These are phyloP conservation scores for Microcyclosporella mali DNA, from an alignment of 2,329 filamentous ascomycete species.

Conservation along the genomic window DNA sequence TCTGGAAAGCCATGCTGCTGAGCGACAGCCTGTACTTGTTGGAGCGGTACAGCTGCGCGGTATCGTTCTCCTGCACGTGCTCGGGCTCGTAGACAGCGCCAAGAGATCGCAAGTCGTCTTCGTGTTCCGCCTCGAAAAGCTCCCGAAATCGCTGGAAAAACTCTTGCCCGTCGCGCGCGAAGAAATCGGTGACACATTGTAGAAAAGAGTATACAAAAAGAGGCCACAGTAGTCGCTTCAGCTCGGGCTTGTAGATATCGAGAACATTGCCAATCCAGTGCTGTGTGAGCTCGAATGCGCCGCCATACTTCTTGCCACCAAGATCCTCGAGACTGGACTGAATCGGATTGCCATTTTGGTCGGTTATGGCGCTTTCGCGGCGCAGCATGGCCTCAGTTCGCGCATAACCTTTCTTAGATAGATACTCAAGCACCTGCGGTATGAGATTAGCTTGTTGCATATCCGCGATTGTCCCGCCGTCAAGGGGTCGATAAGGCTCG, in stretches of 20 bases:
- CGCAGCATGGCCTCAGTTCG: conserved; percentile 88
- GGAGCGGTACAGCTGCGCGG: conserved; percentile 73
- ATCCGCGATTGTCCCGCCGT: too few relatives aligned
- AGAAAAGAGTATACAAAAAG: conserved; percentile 91
- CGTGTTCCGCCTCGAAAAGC: conserved; percentile 68
- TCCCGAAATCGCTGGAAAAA: conserved; percentile 66
- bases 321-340: conserved; percentile 57
- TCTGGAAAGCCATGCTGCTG: conserved; percentile 76
- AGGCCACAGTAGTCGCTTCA: conserved; percentile 84
- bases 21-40: conserved; percentile 87
- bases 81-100: conserved; percentile 66
- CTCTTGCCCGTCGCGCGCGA: conserved; percentile 62
- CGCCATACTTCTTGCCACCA: conserved; percentile 70
- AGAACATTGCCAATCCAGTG: conserved; percentile 86
- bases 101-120: conserved; percentile 73
- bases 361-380: conserved; percentile 78
- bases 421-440: conserved; percentile 76
- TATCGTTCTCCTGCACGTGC: conserved; percentile 69
- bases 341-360: conserved; percentile 72
- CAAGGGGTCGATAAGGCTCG: too few relatives aligned
- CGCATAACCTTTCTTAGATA: conserved; percentile 91
- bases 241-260: conserved; percentile 91
- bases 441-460: neutral
- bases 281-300: conserved; percentile 50
- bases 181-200: conserved; percentile 67